Conservation (phyloP, 345 rosid genomes). For the Gossypium australe region DNA sequence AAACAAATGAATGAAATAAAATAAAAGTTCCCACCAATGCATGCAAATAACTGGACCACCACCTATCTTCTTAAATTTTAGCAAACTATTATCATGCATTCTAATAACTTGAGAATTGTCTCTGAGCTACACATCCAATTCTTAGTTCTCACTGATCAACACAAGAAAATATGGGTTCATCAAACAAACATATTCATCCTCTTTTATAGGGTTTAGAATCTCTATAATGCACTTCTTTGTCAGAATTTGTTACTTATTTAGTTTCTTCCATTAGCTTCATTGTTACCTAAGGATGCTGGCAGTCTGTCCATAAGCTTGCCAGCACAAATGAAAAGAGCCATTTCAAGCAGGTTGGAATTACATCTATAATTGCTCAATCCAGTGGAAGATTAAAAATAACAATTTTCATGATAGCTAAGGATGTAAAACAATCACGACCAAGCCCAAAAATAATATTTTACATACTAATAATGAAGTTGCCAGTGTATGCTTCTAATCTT, state of each 20-base stretch:
- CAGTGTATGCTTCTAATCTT: not conserved
- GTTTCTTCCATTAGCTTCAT: not conserved
- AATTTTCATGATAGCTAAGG: not conserved
- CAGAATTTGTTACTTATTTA: no score
- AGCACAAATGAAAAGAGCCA: not conserved
- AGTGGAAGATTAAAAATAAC: not conserved
- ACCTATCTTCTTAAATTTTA: not conserved
- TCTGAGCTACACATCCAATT: not conserved
- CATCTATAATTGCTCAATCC: not conserved
- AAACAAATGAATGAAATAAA: not conserved
- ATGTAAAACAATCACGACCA: conserved; percentile 8
- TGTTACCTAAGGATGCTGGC: not conserved
- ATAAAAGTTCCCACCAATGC: not conserved
- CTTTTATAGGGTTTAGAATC: not conserved
- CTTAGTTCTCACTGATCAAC: not conserved
- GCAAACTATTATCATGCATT: not conserved
- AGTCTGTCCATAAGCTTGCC: not conserved
- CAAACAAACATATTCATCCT: not conserved
- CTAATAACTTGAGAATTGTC: not conserved
- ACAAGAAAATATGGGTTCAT: not conserved
- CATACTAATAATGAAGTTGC: not conserved
- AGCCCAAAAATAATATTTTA: conserved; percentile 1
- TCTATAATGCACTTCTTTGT: not conserved
- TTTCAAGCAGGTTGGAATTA: not conserved
- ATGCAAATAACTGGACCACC: not conserved